Percentiles rank a stretch among this genome's conserved stretches.
These are phyloP conservation scores for Emergomyces pasteurianus DNA, from an alignment of 2,329 filamentous ascomycete species.

Conservation along the genomic window DNA sequence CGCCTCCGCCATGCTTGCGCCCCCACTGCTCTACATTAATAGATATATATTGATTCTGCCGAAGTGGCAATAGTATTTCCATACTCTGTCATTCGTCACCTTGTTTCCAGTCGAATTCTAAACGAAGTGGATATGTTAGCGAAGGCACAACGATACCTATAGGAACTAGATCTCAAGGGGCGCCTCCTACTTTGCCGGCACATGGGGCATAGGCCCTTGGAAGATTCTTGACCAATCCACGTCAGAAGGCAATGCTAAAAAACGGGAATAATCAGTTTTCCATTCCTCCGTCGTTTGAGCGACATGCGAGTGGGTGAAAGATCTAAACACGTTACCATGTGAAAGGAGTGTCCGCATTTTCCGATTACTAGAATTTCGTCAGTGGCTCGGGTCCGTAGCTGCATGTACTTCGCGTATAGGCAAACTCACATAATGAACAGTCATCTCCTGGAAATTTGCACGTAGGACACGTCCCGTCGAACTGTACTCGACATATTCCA, in stretches of 20 bases:
- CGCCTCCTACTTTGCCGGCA: constrained; percentile 71
- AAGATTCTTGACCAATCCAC: constrained; percentile 92
- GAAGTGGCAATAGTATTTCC: neutral
- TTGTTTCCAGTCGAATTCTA: constrained; percentile 45
- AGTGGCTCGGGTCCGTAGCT: neutral
- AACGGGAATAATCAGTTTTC: neutral
- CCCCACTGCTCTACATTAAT: neutral
- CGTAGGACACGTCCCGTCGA: constrained; percentile 93
- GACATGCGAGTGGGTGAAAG: neutral
- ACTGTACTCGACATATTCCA: constrained; percentile 95
- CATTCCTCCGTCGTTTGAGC: neutral
- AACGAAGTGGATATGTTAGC: constrained; percentile 10
- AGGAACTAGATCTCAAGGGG: neutral
- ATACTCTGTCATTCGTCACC: constrained; percentile 20
- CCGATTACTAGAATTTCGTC: constrained; percentile 58
- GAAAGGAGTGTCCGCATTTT: constrained; percentile 94
- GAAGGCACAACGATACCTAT: neutral
- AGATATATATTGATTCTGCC: neutral
- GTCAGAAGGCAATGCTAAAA: constrained; percentile 80
- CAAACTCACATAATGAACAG: constrained; percentile 69
- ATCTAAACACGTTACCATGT: constrained; percentile 54
- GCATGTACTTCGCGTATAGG: neutral
- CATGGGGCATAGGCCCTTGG: constrained; percentile 94
- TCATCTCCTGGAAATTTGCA: constrained; percentile 98
- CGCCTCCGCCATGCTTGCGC: neutral